Conservation (phyloP, 148 eudicot species). For the Amaranthus palmeri region DNA sequence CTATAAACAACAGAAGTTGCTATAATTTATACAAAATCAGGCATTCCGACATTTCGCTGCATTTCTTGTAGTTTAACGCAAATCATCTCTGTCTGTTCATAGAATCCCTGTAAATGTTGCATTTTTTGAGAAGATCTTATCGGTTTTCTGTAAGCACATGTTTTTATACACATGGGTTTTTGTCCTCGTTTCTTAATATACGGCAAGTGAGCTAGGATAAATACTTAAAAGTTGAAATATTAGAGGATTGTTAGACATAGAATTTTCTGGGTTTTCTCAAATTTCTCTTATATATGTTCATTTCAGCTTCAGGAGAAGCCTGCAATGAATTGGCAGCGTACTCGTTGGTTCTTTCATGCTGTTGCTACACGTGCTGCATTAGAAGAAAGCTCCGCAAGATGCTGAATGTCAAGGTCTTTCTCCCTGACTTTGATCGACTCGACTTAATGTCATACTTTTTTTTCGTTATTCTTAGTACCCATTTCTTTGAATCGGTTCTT, state of each 20-base stretch:
- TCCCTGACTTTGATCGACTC: not conserved
- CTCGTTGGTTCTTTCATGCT: conserved; percentile 85
- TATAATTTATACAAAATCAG: no score
- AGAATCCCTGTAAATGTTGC: no score
- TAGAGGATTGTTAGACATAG: not conserved
- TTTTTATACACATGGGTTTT: not conserved
- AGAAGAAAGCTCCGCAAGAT: conserved; percentile 80
- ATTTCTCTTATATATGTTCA: conserved; percentile 6
- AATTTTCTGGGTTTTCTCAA: not conserved
- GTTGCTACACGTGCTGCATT: conserved; percentile 95
- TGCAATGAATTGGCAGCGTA: conserved; percentile 84
- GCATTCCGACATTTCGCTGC: no score
- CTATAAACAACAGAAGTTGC: no score
- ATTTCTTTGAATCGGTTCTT: not conserved
- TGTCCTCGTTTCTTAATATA: not conserved
- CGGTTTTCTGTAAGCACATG: no score
- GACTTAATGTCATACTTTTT: not conserved
- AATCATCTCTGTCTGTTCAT: no score
- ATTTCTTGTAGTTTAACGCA: no score
- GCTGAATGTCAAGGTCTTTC: conserved; percentile 60
- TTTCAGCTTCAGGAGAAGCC: conserved; percentile 84
- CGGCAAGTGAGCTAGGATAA: not conserved
- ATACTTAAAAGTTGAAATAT: not conserved
- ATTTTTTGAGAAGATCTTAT: no score
- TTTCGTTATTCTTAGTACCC: not conserved